These are phyloP conservation scores for Xylaria digitata DNA, from an alignment of 2,329 filamentous ascomycete genomes.

Conservation along the genomic window DNA sequence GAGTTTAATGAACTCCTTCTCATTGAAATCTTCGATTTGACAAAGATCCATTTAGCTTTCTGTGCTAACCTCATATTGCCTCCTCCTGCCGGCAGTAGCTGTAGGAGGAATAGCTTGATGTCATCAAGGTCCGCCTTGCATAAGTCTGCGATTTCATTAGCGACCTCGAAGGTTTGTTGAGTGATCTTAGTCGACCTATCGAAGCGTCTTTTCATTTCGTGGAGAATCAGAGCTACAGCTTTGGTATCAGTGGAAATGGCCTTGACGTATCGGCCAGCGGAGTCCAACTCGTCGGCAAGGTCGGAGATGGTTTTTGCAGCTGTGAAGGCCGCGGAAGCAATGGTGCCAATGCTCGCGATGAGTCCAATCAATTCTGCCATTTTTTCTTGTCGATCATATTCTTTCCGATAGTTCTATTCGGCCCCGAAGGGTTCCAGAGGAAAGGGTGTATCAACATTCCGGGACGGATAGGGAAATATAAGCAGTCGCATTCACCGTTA, in stretches of 20 bases:
- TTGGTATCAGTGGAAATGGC: constrained; percentile 1
- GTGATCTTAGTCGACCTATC: constrained; percentile 1
- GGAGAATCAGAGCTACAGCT: constrained; percentile 2
- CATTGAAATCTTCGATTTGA: not conserved
- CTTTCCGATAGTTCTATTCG: too few relatives aligned
- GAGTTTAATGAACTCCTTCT: constrained; percentile 1
- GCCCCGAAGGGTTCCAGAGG: too few relatives aligned
- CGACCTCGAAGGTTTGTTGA: not conserved
- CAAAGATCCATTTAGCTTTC: constrained; percentile 2
- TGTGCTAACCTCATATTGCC: constrained; percentile 3
- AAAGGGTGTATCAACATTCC: too few relatives aligned
- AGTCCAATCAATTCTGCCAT: constrained; percentile 8
- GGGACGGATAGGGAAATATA: too few relatives aligned
- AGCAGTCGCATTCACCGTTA: too few relatives aligned
- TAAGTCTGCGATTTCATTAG: not conserved
- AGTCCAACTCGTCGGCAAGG: not conserved
- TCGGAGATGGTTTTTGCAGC: constrained; percentile 6
- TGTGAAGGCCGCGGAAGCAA: not conserved
- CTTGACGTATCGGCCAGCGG: not conserved
- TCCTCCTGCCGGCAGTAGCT: not conserved
- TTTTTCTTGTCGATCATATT: not conserved
- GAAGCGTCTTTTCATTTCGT: constrained; percentile 6
- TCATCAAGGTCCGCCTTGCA: not conserved
- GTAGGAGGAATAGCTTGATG: not conserved
- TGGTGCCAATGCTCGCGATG: constrained; percentile 9